Evolutionary conservation across 1,284 basidiomycete genomes (phyloP).

Genomic region (Trametes versicolor): DNA sequence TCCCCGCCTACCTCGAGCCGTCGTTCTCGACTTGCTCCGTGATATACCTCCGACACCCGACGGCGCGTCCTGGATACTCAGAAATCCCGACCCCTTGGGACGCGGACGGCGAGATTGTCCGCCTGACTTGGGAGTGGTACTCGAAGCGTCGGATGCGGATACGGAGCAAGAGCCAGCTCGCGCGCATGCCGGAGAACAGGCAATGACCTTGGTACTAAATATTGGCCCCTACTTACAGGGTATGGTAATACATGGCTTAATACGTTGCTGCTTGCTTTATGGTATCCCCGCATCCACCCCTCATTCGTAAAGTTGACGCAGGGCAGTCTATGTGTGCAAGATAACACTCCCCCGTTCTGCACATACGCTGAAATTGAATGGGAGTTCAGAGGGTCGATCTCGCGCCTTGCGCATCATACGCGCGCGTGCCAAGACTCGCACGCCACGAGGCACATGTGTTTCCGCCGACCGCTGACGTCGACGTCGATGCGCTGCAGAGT

Average conservation of each 20-base stretch:
- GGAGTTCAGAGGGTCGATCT: neutral
- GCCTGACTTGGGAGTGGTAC: slow-evolving; percentile 94
- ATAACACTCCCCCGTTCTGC: too few species aligned
- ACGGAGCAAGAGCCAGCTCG: slow-evolving; percentile 72
- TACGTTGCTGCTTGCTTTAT: slow-evolving; percentile 22
- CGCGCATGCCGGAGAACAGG: slow-evolving; percentile 75
- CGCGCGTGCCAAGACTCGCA: neutral
- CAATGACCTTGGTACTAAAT: slow-evolving; percentile 29
- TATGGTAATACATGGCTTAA: slow-evolving; percentile 35
- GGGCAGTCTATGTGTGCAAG: neutral
- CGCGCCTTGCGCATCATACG: neutral
- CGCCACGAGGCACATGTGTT: slow-evolving; percentile 17
- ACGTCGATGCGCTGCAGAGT: neutral
- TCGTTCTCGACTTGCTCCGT: slow-evolving; percentile 93
- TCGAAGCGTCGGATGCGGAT: slow-evolving; percentile 76
- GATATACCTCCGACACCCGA: slow-evolving; percentile 95
- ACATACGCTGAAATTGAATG: neutral
- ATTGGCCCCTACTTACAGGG: slow-evolving; percentile 15
- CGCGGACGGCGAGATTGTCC: slow-evolving; percentile 90
- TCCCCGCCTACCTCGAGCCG: slow-evolving; percentile 95
- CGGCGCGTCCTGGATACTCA: slow-evolving; percentile 90
- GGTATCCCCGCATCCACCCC: slow-evolving; percentile 2
- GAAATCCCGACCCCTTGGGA: slow-evolving; percentile 95
- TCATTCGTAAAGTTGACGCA: neutral
- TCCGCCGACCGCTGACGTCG: neutral